A percentile compares a stretch with the other conserved stretches of the same genome.
Conservation (phyloP, 2,329 filamentous ascomycete species). For the Emmonsia crescens region DNA sequence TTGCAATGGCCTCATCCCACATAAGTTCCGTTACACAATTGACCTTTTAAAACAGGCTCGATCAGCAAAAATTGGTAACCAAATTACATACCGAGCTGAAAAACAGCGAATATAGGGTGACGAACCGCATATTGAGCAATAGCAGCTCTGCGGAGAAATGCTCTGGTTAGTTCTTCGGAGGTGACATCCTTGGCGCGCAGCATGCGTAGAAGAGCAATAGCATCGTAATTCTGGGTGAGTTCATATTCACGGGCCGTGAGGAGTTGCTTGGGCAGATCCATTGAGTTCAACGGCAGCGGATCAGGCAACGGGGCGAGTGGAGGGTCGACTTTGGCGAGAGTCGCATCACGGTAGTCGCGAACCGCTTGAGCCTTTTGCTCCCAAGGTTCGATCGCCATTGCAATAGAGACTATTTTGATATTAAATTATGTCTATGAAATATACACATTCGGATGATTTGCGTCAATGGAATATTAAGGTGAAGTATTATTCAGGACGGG, state of each 20-base stretch:
- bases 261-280: conserved; percentile 33
- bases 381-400: conserved; percentile 10
- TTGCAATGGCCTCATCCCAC: conserved; percentile 38
- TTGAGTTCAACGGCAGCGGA: conserved; percentile 14
- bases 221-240: conserved; percentile 39
- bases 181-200: conserved; percentile 37
- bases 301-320: conserved; percentile 10
- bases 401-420: not conserved
- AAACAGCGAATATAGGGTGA: no score
- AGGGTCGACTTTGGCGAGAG: conserved; percentile 17
- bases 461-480: not conserved
- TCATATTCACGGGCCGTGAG: conserved; percentile 38
- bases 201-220: conserved; percentile 32
- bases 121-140: conserved; percentile 41
- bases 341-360: conserved; percentile 17
- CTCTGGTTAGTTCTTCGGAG: conserved; percentile 37
- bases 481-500: no score
- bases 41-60: conserved; percentile 31
- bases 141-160: conserved; percentile 45
- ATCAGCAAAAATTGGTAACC: not conserved
- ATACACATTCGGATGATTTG: not conserved
- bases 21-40: conserved; percentile 47
- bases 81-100: not conserved
- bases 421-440: no score
- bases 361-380: conserved; percentile 13